A percentile compares a stretch with the other conserved stretches of the same genome.
Evolutionary conservation across 2,329 filamentous ascomycete genomes (phyloP).

Genomic region (Penicillium paneum): DNA sequence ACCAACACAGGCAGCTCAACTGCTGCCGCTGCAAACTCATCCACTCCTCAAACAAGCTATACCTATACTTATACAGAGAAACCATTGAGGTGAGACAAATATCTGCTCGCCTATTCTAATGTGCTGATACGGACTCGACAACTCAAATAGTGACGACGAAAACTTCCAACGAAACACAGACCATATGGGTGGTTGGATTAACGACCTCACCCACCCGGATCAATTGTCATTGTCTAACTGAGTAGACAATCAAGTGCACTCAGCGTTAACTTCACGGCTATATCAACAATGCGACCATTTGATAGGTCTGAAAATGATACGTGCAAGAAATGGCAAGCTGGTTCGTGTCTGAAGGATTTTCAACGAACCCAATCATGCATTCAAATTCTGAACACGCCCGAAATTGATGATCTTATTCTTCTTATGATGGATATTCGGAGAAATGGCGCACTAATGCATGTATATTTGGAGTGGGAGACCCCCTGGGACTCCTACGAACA

Average conservation of each 20-base stretch:
- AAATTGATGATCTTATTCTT: not conserved
- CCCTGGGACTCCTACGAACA: not conserved
- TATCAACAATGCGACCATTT: not conserved
- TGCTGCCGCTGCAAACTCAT: not conserved
- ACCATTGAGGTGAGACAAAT: not conserved
- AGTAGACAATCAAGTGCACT: not conserved
- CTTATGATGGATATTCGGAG: not conserved
- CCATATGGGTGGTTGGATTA: not conserved
- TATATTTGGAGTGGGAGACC: not conserved
- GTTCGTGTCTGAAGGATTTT: not conserved
- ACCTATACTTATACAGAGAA: not conserved
- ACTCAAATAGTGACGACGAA: not conserved
- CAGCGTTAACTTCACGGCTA: not conserved
- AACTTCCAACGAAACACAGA: not conserved
- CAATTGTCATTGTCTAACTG: not conserved
- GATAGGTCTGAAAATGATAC: not conserved
- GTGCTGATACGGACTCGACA: not conserved
- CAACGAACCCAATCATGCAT: not conserved
- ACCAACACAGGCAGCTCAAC: not conserved
- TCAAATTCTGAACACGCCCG: not conserved
- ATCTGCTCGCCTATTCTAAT: rapidly evolving
- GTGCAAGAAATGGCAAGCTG: not conserved
- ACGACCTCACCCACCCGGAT: not conserved
- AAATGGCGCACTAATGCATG: not conserved
- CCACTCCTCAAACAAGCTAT: not conserved